Evolutionary conservation across 108 stramenopile species (phyloP).

Genomic region (Cyclotella sp.): DNA sequence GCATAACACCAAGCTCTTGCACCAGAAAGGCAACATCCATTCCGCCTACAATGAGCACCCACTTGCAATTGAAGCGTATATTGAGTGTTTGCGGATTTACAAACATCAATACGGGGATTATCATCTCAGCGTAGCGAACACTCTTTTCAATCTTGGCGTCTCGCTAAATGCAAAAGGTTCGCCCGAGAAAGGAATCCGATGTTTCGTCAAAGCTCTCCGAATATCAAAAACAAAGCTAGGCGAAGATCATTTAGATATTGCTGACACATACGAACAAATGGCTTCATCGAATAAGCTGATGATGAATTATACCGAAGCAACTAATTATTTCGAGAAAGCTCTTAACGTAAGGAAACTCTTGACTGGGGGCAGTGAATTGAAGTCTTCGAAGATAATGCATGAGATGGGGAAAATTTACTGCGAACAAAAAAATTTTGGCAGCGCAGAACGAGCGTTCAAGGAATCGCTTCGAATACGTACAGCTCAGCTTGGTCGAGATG

Average conservation of each 20-base stretch:
- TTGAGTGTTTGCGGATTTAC: conserved; percentile 53
- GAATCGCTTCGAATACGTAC: conserved; percentile 52
- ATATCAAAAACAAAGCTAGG: conserved; percentile 50
- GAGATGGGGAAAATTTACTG: conserved; percentile 47
- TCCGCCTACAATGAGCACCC: conserved; percentile 37
- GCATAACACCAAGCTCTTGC: conserved; percentile 23
- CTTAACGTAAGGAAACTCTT: conserved; percentile 41
- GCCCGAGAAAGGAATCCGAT: conserved; percentile 54
- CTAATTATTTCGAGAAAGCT: conserved; percentile 53
- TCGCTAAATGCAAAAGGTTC: conserved; percentile 61
- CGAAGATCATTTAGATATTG: conserved; percentile 60
- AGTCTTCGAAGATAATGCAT: conserved; percentile 47
- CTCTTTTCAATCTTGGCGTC: conserved; percentile 58
- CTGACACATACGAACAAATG: conserved; percentile 60
- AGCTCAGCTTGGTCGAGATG: conserved; percentile 44
- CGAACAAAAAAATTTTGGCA: conserved; percentile 17
- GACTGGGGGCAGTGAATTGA: conserved; percentile 39
- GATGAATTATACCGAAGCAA: conserved; percentile 41
- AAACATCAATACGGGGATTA: conserved; percentile 52
- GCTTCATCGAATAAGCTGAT: conserved; percentile 44
- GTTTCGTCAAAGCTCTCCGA: conserved; percentile 49
- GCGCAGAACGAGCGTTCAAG: conserved; percentile 58
- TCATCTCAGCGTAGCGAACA: conserved; percentile 58
- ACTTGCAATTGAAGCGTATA: conserved; percentile 53
- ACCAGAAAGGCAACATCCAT: conserved; percentile 54